phyloP scores from a whole-genome alignment of 1,284 basidiomycete genomes.

The Marasmius oreades region DNA sequence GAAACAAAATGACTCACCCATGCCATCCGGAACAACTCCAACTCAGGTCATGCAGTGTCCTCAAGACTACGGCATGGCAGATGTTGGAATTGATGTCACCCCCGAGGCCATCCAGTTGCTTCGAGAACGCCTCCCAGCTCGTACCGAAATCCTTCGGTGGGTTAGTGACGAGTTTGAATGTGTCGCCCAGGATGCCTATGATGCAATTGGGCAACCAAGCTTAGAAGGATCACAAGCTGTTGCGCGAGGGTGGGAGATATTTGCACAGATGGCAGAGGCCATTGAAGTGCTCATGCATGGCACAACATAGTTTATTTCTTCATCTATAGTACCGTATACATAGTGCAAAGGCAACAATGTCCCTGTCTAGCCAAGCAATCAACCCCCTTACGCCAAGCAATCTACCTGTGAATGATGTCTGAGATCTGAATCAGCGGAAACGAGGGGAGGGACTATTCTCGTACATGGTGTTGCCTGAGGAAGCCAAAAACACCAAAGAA shows the following conservation, averaged over 20 bases:
- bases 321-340: no score
- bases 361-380: no score
- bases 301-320: no score
- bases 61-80: conserved; percentile 4
- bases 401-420: no score
- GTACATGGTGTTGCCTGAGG: no score
- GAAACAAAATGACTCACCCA: background rate
- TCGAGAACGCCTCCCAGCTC: conserved; percentile 1
- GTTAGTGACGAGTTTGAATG: conserved; percentile 7
- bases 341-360: no score
- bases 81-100: conserved; percentile 7
- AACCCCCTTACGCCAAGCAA: no score
- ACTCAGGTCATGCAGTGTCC: conserved; percentile 8
- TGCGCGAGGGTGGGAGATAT: background rate
- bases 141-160: conserved; percentile 10
- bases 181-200: background rate
- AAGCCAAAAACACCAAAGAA: no score
- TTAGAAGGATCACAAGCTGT: background rate
- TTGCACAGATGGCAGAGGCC: background rate
- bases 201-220: background rate
- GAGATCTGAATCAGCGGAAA: no score
- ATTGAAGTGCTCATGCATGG: no score
- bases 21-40: conserved; percentile 3
- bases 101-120: conserved; percentile 1
- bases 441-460: no score